phyloP scores from a whole-genome alignment of 2,329 filamentous ascomycete genomes.

The Clarireedia hainanense region DNA sequence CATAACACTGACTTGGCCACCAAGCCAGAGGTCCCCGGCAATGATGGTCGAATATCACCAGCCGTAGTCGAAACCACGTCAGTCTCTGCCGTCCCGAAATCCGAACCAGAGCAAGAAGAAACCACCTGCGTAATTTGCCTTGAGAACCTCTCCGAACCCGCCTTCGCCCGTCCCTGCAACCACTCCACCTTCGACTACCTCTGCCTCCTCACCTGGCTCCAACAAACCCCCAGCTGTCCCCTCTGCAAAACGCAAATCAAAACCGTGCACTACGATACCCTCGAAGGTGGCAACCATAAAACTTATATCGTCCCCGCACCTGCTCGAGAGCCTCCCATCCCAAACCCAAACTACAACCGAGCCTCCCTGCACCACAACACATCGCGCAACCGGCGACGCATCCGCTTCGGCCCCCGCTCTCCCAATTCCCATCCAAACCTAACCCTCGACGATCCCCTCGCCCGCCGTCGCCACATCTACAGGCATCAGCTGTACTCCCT shows the following conservation, averaged over 20 bases:
- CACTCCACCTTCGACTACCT: conserved; percentile 80
- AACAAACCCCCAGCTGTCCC: conserved; percentile 65
- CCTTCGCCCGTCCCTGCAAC: conserved; percentile 65
- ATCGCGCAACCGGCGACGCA: not conserved
- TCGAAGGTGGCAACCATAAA: conserved; percentile 45
- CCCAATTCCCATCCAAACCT: not conserved
- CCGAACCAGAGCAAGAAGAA: conserved; percentile 26
- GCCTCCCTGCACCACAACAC: not conserved
- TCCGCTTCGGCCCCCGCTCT: not conserved
- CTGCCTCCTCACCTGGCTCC: conserved; percentile 76
- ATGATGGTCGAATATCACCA: not conserved
- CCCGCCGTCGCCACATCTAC: conserved; percentile 66
- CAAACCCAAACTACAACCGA: too few relatives aligned
- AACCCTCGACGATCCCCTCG: conserved; percentile 24
- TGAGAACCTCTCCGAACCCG: conserved; percentile 63
- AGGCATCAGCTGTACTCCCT: conserved; percentile 63
- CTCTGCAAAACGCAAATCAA: conserved; percentile 58
- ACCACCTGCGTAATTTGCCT: conserved; percentile 82
- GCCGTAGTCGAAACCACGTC: not conserved
- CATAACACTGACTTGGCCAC: conserved; percentile 31
- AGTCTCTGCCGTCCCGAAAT: conserved; percentile 15
- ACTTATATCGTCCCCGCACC: conserved; percentile 38
- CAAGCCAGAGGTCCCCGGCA: conserved; percentile 35
- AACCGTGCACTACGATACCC: conserved; percentile 59
- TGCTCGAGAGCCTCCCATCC: not conserved